Base-by-base conservation (phyloP, 345 rosid genomes). In the Citrus sinensis region DNA sequence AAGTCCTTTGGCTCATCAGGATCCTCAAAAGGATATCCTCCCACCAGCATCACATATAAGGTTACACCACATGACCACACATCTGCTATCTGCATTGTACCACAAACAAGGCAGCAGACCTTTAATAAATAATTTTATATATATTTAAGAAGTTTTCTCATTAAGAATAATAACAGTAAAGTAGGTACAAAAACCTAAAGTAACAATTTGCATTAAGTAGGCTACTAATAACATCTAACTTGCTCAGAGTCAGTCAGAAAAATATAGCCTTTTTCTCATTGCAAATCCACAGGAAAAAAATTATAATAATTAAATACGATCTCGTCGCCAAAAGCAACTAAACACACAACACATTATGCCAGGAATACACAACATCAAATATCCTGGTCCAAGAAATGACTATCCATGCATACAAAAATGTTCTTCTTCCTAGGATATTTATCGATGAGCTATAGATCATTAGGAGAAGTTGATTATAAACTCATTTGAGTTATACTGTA, bases 41-140 rank as follows among this genome's bases (percentile, higher is more conserved):
- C 99, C 61, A 94, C 95, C 85, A 96, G 81, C 99, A 94, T 96
- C 73, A 96, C 95, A 29, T 91, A 96, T 80, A 96, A 85, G 39
- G 98, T 94, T 68, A 96, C 98, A 60, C 98, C 98, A 29, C 99
- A 94, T 0, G 98, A 94, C 99, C 99, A 96, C 51, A 96, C 98
- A 86, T 94, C 99, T 14, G 98, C 98, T 83, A 90, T 93, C 99
- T 96, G 92, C 37, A 46, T 71, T 11, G 74, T 32, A 63, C 71
- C 32, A 77, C 30, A 34, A 79, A 35, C 17, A 71, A 78, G 29
- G 29, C 27, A 55, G 66, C 22, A 65, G 49, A 51, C 14, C 66
- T 5, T 63, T 30, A 27, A 64, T 22, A 30, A 16, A 9, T 59
- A 29, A 22, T 11, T 5, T 17, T 40, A 2, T 24, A 24, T 24